Conservation (phyloP, 2,329 filamentous ascomycete genomes). For the Drechslerella stenobrocha region DNA sequence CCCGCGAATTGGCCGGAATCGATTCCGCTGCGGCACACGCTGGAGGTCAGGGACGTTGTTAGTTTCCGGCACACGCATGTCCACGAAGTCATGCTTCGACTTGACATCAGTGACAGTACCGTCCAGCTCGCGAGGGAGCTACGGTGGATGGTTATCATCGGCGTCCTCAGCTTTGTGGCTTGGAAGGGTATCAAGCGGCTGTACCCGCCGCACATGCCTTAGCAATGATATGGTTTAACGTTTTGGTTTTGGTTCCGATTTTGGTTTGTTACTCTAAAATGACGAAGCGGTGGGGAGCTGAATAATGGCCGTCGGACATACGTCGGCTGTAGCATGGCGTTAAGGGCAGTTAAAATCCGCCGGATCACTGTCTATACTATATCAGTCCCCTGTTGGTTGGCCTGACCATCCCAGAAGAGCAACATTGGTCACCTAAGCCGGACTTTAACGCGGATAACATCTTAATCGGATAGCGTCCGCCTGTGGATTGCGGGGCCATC, state of each 20-base stretch:
- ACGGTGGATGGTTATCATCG: conserved; percentile 27
- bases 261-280: too few species aligned
- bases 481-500: too few species aligned
- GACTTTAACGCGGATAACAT: conserved; percentile 1
- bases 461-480: too few species aligned
- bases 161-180: conserved; percentile 9
- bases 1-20: conserved; percentile 45
- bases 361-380: background rate
- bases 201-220: background rate
- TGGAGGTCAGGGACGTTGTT: conserved; percentile 27
- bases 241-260: too few species aligned
- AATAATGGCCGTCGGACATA: background rate
- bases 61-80: conserved; percentile 20
- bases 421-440: too few species aligned
- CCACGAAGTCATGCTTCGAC: conserved; percentile 23
- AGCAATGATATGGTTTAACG: too few species aligned
- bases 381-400: background rate
- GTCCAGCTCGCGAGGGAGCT: conserved; percentile 18
- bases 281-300: background rate
- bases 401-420: too few species aligned
- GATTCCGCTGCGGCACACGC: conserved; percentile 31
- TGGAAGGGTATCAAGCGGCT: conserved; percentile 15
- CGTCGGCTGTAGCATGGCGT: background rate
- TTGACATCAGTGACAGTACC: conserved; percentile 18
- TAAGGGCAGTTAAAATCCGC: background rate